Base-by-base conservation (phyloP, 306 rosid species). In the Ormosia emarginata region DNA sequence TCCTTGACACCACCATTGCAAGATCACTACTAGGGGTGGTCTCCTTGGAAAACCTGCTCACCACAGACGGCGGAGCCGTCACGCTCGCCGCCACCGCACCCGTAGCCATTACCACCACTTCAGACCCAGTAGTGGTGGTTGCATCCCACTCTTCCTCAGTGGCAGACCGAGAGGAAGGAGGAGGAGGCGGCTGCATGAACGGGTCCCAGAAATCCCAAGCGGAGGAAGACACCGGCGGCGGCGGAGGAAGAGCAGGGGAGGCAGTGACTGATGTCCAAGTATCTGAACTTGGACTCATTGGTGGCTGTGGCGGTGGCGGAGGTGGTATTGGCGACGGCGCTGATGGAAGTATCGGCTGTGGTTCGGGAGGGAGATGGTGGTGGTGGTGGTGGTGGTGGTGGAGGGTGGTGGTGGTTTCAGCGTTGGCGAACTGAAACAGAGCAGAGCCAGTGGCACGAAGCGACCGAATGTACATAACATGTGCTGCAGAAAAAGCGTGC, bases 171-270 rank as follows among this genome's bases (percentile, higher is more conserved):
- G 98, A 88, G 18, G 89, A 72, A 4, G 91, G 80, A 65, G 81
- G 89, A 4, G 79, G 67, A 0, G 89, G 79, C 11, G 66, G 81
- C 12, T 83, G 90, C 88, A 87, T 84, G 91, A 95, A 93, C 8
- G 99, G 99, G 87, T 93, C 98, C 99, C 99, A 95, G 88, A 93
- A 95, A 72, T 95, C 98, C 98, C 99, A 95, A 0, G 88, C 56
- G 52, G 97, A 92, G 1, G 94, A 87, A 2, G 88, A 58, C 55
- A 79, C 80, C 58, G 92, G 92, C 1, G 97, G 95, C 1, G 94
- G 95, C 0, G 94, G 93, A 2, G 91, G 97, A 1, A 79, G 87
- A 29, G 97, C 84, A 2, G 97, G 89, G 39, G 98, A 93, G 39
- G 91, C 87, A 0, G 96, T 81, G 57, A 87, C 77, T 0, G 98